phyloP scores from a whole-genome alignment of 2,329 filamentous ascomycete genomes.

The Neocucurbitaria cava region DNA sequence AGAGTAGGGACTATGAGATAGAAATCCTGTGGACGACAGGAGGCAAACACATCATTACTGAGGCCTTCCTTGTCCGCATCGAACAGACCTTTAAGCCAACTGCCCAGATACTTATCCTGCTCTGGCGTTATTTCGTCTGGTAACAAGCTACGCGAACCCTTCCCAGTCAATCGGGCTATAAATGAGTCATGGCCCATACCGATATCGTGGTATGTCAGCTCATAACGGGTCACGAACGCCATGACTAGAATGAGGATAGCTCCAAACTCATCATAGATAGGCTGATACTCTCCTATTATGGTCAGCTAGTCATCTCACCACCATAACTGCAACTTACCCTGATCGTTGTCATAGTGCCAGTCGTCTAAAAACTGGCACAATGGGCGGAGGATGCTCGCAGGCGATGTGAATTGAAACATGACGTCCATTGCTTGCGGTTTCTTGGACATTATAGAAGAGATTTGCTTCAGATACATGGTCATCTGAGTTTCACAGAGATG shows the following conservation, averaged over 20 bases:
- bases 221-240: constrained; percentile 78
- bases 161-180: constrained; percentile 69
- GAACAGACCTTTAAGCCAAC: constrained; percentile 81
- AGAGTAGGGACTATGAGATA: constrained; percentile 79
- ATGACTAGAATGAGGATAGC: constrained; percentile 76
- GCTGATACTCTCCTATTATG: constrained; percentile 73
- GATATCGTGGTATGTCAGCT: constrained; percentile 68
- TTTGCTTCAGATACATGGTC: constrained; percentile 77
- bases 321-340: constrained; percentile 53
- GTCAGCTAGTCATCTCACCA: constrained; percentile 16
- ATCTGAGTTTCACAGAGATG: constrained; percentile 75
- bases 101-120: constrained; percentile 68
- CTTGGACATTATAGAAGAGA: constrained; percentile 76
- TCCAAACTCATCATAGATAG: constrained; percentile 85
- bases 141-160: constrained; percentile 64
- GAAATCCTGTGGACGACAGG: constrained; percentile 82
- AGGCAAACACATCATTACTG: constrained; percentile 80
- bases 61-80: constrained; percentile 71
- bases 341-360: constrained; percentile 83
- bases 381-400: constrained; percentile 73
- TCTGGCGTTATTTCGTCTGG: constrained; percentile 70
- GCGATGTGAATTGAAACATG: constrained; percentile 76
- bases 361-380: constrained; percentile 77
- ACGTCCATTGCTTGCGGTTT: constrained; percentile 77
- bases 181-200: constrained; percentile 71